Percentiles rank a stretch among this genome's conserved stretches.
phyloP scores from a whole-genome alignment of 2,329 filamentous ascomycete genomes.

The Hypoxylon sp. region DNA sequence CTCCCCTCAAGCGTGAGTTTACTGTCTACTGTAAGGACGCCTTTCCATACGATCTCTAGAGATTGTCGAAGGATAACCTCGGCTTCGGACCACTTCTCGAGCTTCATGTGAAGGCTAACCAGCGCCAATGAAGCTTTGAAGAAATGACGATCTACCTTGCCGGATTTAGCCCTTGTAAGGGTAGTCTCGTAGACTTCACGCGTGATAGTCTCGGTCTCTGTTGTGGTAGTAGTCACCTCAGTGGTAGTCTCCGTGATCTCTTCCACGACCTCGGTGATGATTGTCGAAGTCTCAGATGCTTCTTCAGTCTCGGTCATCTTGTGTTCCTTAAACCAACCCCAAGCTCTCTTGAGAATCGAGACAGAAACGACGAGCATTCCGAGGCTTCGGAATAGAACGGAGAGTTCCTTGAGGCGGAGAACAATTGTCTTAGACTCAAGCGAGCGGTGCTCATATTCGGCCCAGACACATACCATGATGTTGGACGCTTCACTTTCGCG shows the following conservation, averaged over 20 bases:
- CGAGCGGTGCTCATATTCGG: slow-evolving; percentile 57
- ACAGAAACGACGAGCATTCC: slow-evolving; percentile 56
- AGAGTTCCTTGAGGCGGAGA: slow-evolving; percentile 57
- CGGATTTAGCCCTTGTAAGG: slow-evolving; percentile 55
- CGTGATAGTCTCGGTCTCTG: slow-evolving; percentile 55
- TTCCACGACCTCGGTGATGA: slow-evolving; percentile 59
- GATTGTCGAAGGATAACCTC: slow-evolving; percentile 56
- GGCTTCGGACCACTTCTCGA: slow-evolving; percentile 56
- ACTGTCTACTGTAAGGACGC: slow-evolving; percentile 53
- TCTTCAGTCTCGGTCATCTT: slow-evolving; percentile 55
- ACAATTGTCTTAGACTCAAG: slow-evolving; percentile 55
- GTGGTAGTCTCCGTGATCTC: slow-evolving; percentile 57
- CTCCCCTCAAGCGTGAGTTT: slow-evolving; percentile 53
- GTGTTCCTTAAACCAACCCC: slow-evolving; percentile 58
- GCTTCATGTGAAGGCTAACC: slow-evolving; percentile 54
- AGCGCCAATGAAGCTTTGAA: slow-evolving; percentile 57
- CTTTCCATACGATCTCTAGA: slow-evolving; percentile 59
- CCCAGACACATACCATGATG: slow-evolving; percentile 60
- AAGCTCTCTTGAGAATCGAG: slow-evolving; percentile 57
- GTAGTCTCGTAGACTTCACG: slow-evolving; percentile 58
- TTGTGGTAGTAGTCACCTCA: slow-evolving; percentile 56
- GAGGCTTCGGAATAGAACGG: slow-evolving; percentile 53
- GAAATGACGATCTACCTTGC: slow-evolving; percentile 54
- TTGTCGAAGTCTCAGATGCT: slow-evolving; percentile 54
- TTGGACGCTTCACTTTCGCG: slow-evolving; percentile 57